A percentile compares a stretch with the other conserved stretches of the same genome.
Evolutionary conservation across 345 rosid genomes (phyloP).

Genomic region (Mangifera indica): DNA sequence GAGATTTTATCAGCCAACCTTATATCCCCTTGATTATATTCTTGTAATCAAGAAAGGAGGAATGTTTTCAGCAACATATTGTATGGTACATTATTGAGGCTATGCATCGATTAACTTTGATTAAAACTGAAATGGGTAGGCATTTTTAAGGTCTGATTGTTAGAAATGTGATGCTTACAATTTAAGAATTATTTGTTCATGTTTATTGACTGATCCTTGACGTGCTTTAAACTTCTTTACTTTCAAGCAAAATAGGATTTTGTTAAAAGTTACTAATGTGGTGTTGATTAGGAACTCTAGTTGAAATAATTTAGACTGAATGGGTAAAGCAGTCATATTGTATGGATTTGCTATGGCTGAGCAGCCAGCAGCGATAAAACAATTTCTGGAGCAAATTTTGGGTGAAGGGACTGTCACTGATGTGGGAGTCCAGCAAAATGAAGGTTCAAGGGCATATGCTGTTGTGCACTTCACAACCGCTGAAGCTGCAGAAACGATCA

Average conservation of each 20-base stretch:
- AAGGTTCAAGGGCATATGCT: constrained; percentile 24
- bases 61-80: no score
- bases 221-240: background rate
- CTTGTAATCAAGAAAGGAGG: no score
- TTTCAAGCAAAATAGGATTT: background rate
- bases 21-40: no score
- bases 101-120: no score
- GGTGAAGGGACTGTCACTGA: constrained; percentile 20
- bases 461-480: constrained; percentile 27
- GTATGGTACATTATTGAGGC: no score
- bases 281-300: constrained; percentile 1
- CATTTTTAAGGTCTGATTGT: background rate
- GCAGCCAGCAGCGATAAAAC: constrained; percentile 10
- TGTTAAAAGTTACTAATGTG: background rate
- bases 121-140: background rate
- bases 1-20: no score
- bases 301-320: background rate
- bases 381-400: constrained; percentile 22
- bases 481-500: background rate
- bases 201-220: background rate
- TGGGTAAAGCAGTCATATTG: constrained; percentile 22
- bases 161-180: background rate
- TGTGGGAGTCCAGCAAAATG: constrained; percentile 3
- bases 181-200: no score
- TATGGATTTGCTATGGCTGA: constrained; percentile 21